These are phyloP conservation scores for Metschnikowia peoriensis DNA, from an alignment of 805 yeast species.

Conservation along the genomic window DNA sequence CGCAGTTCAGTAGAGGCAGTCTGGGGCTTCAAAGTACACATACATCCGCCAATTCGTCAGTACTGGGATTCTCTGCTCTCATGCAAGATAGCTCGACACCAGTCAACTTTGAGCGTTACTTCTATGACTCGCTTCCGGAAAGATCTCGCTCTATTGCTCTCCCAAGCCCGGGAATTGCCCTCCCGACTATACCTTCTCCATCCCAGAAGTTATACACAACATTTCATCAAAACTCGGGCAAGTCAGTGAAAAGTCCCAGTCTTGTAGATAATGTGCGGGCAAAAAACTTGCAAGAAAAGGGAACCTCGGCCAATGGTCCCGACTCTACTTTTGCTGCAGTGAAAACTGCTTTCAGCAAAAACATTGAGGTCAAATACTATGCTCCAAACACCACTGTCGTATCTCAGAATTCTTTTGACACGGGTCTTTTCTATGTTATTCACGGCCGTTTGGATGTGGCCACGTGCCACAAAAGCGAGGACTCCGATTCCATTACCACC, in stretches of 20 bases:
- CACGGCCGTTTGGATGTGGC: conserved; percentile 71
- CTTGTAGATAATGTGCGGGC: conserved; percentile 2
- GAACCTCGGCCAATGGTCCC: not conserved
- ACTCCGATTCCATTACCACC: not conserved
- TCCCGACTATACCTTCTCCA: not conserved
- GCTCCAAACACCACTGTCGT: conserved; percentile 56
- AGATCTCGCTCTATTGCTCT: conserved; percentile 11
- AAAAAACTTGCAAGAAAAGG: not conserved
- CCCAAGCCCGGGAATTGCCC: conserved; percentile 1
- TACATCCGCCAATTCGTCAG: conserved; percentile 30
- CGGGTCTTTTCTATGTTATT: conserved; percentile 78
- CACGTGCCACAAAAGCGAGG: conserved; percentile 6
- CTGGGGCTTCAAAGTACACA: conserved; percentile 6
- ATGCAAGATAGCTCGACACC: conserved; percentile 17
- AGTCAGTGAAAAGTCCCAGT: not conserved
- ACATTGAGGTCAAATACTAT: conserved; percentile 53
- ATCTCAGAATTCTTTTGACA: conserved; percentile 60
- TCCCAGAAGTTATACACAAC: conserved; percentile 32
- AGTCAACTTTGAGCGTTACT: conserved; percentile 12
- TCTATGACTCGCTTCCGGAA: conserved; percentile 22
- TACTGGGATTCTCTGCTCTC: conserved; percentile 27
- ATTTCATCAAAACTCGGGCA: conserved; percentile 20
- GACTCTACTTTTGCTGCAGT: conserved; percentile 47
- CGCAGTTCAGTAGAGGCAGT: conserved; percentile 13
- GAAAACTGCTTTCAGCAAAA: conserved; percentile 57